Evolutionary conservation across 2,329 filamentous ascomycete genomes (phyloP).

Genomic region (Sclerotinia minor): DNA sequence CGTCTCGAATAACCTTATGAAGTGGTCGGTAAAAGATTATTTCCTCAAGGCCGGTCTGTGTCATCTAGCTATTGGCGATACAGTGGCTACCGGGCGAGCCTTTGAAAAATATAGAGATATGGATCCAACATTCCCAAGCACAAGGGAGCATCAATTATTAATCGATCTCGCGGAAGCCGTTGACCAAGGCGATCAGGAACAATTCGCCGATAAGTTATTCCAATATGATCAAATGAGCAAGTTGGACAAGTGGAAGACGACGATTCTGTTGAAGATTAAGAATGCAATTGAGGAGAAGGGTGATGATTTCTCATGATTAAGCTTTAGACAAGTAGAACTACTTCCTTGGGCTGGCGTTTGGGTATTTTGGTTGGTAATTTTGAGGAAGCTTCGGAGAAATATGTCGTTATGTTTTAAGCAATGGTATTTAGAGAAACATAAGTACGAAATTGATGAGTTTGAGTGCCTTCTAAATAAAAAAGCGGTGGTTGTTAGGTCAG

Average conservation of each 20-base stretch:
- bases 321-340: neutral
- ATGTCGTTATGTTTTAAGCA: conserved; percentile 3
- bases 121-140: conserved; percentile 73
- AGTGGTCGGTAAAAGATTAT: conserved; percentile 93
- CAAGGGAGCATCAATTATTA: conserved; percentile 80
- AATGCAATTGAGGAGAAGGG: conserved; percentile 71
- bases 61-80: conserved; percentile 72
- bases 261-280: conserved; percentile 79
- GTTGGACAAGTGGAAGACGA: conserved; percentile 97
- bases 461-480: neutral
- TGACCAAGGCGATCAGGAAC: conserved; percentile 75
- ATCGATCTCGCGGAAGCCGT: conserved; percentile 74
- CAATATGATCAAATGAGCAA: conserved; percentile 91
- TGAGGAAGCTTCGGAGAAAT: conserved; percentile 14
- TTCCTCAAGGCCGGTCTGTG: conserved; percentile 93
- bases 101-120: conserved; percentile 79
- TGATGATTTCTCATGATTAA: conserved; percentile 63
- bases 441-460: neutral
- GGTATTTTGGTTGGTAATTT: conserved; percentile 7
- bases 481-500: neutral
- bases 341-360: conserved; percentile 17
- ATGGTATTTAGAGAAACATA: neutral
- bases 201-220: conserved; percentile 82
- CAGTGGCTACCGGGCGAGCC: conserved; percentile 75
- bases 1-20: conserved; percentile 88